These are phyloP conservation scores for Clavispora santaluciae DNA, from an alignment of 805 yeast genomes.

Conservation along the genomic window DNA sequence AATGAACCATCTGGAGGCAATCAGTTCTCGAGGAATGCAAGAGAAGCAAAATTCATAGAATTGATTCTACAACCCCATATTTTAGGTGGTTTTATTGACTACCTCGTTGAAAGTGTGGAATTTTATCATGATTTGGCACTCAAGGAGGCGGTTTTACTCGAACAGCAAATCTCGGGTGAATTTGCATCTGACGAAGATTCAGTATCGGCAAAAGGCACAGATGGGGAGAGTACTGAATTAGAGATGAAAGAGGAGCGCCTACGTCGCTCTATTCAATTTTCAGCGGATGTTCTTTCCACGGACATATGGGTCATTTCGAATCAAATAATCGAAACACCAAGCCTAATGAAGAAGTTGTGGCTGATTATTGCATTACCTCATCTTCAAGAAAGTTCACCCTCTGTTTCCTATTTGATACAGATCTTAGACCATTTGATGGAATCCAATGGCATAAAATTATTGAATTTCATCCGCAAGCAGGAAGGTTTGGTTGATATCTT, in stretches of 20 bases:
- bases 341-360: constrained; percentile 39
- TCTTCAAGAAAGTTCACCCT: constrained; percentile 34
- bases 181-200: background rate
- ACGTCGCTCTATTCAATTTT: constrained; percentile 34
- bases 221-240: background rate
- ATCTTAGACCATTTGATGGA: constrained; percentile 83
- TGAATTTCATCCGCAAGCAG: constrained; percentile 64
- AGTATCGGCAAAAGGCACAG: constrained; percentile 1
- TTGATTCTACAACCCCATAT: constrained; percentile 76
- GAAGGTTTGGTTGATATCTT: constrained; percentile 72
- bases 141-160: constrained; percentile 14
- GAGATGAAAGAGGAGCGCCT: constrained; percentile 30
- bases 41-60: constrained; percentile 60
- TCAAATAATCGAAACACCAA: constrained; percentile 38
- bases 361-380: constrained; percentile 29
- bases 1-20: constrained; percentile 23
- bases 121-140: constrained; percentile 31
- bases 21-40: constrained; percentile 26
- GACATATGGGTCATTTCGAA: constrained; percentile 42
- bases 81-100: constrained; percentile 61
- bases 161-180: background rate
- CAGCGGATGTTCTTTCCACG: constrained; percentile 37
- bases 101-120: constrained; percentile 50
- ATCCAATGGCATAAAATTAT: constrained; percentile 52
- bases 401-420: constrained; percentile 45